These are phyloP conservation scores for Phytopythium aichiense DNA, from an alignment of 352 stramenopile genomes.

Conservation along the genomic window DNA sequence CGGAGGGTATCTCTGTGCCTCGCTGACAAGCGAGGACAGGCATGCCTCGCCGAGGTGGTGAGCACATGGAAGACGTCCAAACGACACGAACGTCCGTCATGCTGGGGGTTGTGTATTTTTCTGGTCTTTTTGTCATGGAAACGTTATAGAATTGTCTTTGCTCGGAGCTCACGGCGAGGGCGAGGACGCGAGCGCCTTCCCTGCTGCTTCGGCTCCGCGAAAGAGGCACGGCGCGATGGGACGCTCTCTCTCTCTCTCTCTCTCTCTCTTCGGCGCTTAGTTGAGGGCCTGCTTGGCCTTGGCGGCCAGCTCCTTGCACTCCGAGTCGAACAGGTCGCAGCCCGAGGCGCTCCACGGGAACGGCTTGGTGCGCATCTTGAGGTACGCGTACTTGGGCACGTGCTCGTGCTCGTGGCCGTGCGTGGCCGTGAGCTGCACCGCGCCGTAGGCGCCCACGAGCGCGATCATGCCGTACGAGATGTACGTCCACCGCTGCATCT, in stretches of 20 bases:
- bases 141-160: slow-evolving; percentile 1
- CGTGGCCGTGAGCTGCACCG: slow-evolving; percentile 48
- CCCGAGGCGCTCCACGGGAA: slow-evolving; percentile 78
- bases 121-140: slow-evolving; percentile 1
- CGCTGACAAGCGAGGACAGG: too few relatives aligned
- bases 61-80: neutral
- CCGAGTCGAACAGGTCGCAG: slow-evolving; percentile 75
- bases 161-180: neutral
- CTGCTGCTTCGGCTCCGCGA: neutral
- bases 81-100: neutral
- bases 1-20: too few relatives aligned
- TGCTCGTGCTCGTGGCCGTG: slow-evolving; percentile 66
- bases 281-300: slow-evolving; percentile 63
- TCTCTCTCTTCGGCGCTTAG: slow-evolving; percentile 20
- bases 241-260: slow-evolving; percentile 1
- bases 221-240: neutral
- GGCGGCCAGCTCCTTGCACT: slow-evolving; percentile 65
- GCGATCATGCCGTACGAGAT: slow-evolving; percentile 86
- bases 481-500: slow-evolving; percentile 82
- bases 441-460: slow-evolving; percentile 50
- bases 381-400: slow-evolving; percentile 65
- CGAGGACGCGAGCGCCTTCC: neutral
- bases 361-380: slow-evolving; percentile 87
- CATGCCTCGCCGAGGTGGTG: too few relatives aligned
- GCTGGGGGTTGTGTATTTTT: slow-evolving; percentile 1